phyloP scores from a whole-genome alignment of 345 rosid genomes.

The Moricandia arvensis region DNA sequence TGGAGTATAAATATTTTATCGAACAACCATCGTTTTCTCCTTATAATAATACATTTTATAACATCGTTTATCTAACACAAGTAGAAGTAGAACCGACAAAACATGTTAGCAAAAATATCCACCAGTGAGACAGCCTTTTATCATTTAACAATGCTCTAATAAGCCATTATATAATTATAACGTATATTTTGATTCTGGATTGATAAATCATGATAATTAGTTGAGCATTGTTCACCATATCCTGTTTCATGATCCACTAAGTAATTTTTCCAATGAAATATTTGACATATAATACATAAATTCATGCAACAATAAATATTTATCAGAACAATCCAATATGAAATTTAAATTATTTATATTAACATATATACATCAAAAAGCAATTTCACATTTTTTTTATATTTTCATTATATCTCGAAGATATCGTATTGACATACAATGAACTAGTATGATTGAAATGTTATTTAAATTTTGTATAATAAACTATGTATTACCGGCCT shows the following conservation, averaged over 20 bases:
- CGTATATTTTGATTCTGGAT: background rate
- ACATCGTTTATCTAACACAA: constrained; percentile 3
- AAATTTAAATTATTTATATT: background rate
- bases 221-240: constrained; percentile 4
- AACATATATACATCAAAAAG: background rate
- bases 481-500: background rate
- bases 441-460: background rate
- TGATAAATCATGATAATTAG: background rate
- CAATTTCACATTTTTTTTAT: background rate
- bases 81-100: constrained; percentile 29
- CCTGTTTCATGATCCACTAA: background rate
- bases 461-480: background rate
- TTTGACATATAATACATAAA: background rate
- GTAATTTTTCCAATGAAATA: background rate
- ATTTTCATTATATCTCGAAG: background rate
- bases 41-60: background rate
- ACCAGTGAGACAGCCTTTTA: constrained; percentile 30
- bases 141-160: constrained; percentile 17
- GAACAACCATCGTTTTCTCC: background rate
- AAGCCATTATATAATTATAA: constrained; percentile 13
- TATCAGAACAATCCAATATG: background rate
- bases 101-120: constrained; percentile 26
- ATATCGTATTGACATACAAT: constrained; percentile 5
- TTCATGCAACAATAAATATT: background rate
- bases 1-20: background rate